Percentiles rank a stretch among this genome's conserved stretches.
Evolutionary conservation across 495 filamentous ascomycete species (phyloP).

Genomic region (Trichocladium uniseriatum): DNA sequence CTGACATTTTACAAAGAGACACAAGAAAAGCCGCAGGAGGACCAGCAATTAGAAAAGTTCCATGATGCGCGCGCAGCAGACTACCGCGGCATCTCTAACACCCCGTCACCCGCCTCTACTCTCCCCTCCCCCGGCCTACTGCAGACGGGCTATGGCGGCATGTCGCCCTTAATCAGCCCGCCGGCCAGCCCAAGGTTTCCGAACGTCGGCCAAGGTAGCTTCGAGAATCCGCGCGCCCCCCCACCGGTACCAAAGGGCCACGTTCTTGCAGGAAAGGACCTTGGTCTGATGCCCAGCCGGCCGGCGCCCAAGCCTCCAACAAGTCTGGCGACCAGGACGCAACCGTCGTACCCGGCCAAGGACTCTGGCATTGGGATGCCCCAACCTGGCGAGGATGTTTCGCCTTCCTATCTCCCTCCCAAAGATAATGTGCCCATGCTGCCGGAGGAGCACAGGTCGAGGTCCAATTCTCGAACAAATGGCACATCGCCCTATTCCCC

Average conservation of each 20-base stretch:
- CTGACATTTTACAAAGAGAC: conserved; percentile 95
- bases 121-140: conserved; percentile 38
- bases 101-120: conserved; percentile 33
- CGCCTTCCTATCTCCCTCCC: conserved; percentile 37
- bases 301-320: conserved; percentile 60
- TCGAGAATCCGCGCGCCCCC: conserved; percentile 90
- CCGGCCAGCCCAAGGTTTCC: conserved; percentile 90
- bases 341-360: conserved; percentile 39
- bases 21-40: conserved; percentile 65
- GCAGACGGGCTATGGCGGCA: conserved; percentile 41
- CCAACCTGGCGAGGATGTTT: conserved; percentile 43
- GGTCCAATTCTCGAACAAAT: conserved; percentile 45
- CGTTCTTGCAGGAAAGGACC: conserved; percentile 38
- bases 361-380: conserved; percentile 47
- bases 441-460: conserved; percentile 45
- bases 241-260: conserved; percentile 70
- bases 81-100: conserved; percentile 36
- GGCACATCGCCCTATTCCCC: conserved; percentile 36
- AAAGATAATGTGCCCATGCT: conserved; percentile 42
- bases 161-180: conserved; percentile 64
- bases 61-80: conserved; percentile 65
- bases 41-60: conserved; percentile 92
- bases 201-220: conserved; percentile 74
- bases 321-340: conserved; percentile 36
- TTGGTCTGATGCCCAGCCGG: conserved; percentile 51